Evolutionary conservation across 2,329 filamentous ascomycete species (phyloP), one percentile per base, ranked within the genome.

Genomic region (Helotiales sp.): DNA sequence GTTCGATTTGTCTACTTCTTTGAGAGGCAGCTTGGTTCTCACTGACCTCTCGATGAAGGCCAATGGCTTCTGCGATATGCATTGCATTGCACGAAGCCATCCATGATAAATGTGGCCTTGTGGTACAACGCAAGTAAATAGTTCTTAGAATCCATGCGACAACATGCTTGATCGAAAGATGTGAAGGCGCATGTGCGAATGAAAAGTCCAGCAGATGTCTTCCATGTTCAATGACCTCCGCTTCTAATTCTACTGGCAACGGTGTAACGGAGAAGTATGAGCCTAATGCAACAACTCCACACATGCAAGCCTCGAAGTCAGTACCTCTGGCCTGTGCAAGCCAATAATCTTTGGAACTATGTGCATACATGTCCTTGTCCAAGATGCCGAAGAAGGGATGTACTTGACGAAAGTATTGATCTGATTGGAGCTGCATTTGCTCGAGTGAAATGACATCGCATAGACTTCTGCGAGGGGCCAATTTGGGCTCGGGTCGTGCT

Each of bases 251-350:
- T 27, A 36, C 54, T 17, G 63, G 63, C 30, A 63, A 52, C 3
- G 54, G 51, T 2, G 19, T 27, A 12, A 63, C 52, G 2, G 63
- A 69, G 42, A 74, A 75, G 12, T 71, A 63, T 13, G 71, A 72
- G 13, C 70, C 71, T 12, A 74, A 53, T 5, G 67, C 69, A 25
- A 72, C 55, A 2, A 74, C 66, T 2, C 70, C 69, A 51, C 69
- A 68, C 8, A 72, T 62, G 6, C 70, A 47, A 10, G 71, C 71
- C 50, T 73, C 72, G 42, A 56, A 77, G 69, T 54, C 71, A 67
- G 38, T 64, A 46, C 33, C 64, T 61, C 55, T 66, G 62, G 25
- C 61, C n/a, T 48, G 31, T 60, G 61, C 60, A 46, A 65, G 59
- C 71, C 71, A 75, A 46, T 70, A 72, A n/a, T 66, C 63, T 19